Evolutionary conservation across 129 eudicot species (phyloP), one percentile per base, ranked within the genome.

Genomic region (Smallanthus sonchifolius): DNA sequence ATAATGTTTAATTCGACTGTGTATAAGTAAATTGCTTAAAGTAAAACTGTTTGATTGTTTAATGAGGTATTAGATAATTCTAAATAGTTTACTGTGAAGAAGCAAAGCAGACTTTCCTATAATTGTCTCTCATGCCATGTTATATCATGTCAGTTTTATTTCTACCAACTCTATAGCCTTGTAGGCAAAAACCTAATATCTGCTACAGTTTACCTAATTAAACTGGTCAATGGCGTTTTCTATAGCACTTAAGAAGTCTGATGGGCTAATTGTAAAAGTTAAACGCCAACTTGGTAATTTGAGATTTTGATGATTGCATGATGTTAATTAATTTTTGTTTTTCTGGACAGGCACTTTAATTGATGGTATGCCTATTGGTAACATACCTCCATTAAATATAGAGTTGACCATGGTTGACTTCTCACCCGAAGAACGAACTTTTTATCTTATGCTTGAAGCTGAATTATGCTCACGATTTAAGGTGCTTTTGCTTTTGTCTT

Each of bases 381-480:
- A 54, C 81, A 80, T 94, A 59, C 98, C 98, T 32, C 90, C 89
- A 4, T 90, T 90, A 82, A 84, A 76, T 16, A 78, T 88, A 74
- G 68, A 73, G 35, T 78, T 94, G 80, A 76, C 73, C 28, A 56
- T 39, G 68, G 91, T 86, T 79, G 87, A 84, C 3, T 94, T 94
- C 67, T 79, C 96, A 43, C 7, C 54, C 7, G 96, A 94, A 80
- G 98, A 94, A 72, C 78, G 98, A 52, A 83, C 84, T 72, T 94
- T 94, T 80, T 94, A 94, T 74, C 42, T 40, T 36, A 77, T 85
- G 80, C 86, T 94, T n/a, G 98, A 88, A 82, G 65, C 85, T 20
- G 92, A 88, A 43, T 88, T 97, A 67, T 91, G 91, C 9, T 75
- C 87, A 75, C 93, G 90, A 38, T 94, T 94, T 71, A 90, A 91